Conservation (phyloP, 169 alveolate species). For the Plasmodium blacklocki region DNA sequence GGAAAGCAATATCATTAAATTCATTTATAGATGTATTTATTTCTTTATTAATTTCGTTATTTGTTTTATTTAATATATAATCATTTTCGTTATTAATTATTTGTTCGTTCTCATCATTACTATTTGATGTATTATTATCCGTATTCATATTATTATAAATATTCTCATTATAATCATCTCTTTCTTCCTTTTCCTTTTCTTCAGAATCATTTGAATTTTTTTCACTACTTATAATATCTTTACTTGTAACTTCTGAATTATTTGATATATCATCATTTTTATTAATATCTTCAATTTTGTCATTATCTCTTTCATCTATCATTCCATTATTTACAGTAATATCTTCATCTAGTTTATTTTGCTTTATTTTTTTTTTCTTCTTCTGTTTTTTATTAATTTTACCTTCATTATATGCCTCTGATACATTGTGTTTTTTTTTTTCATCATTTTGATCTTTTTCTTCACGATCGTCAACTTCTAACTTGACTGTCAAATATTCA, state of each 20-base stretch:
- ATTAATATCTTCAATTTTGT: background rate
- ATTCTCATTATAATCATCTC: conserved; percentile 5
- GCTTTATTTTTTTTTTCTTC: background rate
- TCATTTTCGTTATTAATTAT: too few relatives aligned
- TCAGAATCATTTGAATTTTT: background rate
- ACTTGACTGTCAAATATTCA: conserved; percentile 33
- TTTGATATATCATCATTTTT: background rate
- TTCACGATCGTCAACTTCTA: conserved; percentile 10
- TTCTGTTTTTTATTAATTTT: background rate
- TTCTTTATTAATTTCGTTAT: conserved; percentile 5
- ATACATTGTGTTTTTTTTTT: too few relatives aligned
- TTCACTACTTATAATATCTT: background rate
- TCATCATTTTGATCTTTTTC: conserved; percentile 1
- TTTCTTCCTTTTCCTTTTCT: conserved; percentile 3
- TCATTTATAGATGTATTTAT: conserved; percentile 8
- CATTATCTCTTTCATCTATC: background rate
- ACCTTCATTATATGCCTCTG: background rate
- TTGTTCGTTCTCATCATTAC: background rate
- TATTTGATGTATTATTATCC: conserved; percentile 4
- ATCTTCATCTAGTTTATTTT: background rate
- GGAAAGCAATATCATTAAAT: conserved; percentile 36
- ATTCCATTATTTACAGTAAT: background rate
- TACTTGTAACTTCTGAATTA: background rate
- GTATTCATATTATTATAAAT: background rate
- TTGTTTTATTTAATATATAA: background rate